Evolutionary conservation across 2,329 filamentous ascomycete species (phyloP).

Genomic region (Juglanconis oblonga): DNA sequence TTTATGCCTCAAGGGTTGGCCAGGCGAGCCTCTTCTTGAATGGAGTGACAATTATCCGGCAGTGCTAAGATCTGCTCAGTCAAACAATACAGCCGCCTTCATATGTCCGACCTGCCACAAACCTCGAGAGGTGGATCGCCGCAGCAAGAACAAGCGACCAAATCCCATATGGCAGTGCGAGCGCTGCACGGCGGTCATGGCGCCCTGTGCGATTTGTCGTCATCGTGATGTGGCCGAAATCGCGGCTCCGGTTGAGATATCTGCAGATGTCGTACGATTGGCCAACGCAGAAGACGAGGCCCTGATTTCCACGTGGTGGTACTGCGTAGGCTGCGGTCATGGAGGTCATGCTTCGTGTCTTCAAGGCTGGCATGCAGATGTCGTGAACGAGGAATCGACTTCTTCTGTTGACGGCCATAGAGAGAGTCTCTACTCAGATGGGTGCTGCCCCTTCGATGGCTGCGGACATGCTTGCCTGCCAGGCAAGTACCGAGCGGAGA

Average conservation of each 20-base stretch:
- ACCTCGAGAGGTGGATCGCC: constrained; percentile 46
- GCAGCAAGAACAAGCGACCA: neutral
- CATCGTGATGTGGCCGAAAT: constrained; percentile 47
- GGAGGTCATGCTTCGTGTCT: constrained; percentile 61
- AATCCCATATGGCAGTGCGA: constrained; percentile 55
- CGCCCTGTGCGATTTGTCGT: constrained; percentile 57
- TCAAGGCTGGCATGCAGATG: constrained; percentile 52
- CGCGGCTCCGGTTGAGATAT: constrained; percentile 18
- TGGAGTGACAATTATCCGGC: constrained; percentile 56
- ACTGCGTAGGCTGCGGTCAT: constrained; percentile 60
- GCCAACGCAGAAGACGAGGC: constrained; percentile 13
- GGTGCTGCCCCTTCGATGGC: constrained; percentile 63
- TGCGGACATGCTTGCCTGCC: constrained; percentile 63
- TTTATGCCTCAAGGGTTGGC: constrained; percentile 57
- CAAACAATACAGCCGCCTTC: constrained; percentile 51
- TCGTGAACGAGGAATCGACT: constrained; percentile 26
- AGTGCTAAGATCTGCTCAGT: constrained; percentile 53
- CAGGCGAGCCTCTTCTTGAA: constrained; percentile 40
- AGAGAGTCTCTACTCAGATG: constrained; percentile 38
- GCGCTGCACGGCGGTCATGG: constrained; percentile 51
- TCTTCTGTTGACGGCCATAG: constrained; percentile 9
- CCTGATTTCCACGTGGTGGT: constrained; percentile 55
- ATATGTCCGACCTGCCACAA: constrained; percentile 56
- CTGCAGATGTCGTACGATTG: neutral
- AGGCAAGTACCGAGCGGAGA: constrained; percentile 51